These are phyloP conservation scores for Aspergillus sp. DNA, from an alignment of 2,329 filamentous ascomycete species.

Conservation along the genomic window DNA sequence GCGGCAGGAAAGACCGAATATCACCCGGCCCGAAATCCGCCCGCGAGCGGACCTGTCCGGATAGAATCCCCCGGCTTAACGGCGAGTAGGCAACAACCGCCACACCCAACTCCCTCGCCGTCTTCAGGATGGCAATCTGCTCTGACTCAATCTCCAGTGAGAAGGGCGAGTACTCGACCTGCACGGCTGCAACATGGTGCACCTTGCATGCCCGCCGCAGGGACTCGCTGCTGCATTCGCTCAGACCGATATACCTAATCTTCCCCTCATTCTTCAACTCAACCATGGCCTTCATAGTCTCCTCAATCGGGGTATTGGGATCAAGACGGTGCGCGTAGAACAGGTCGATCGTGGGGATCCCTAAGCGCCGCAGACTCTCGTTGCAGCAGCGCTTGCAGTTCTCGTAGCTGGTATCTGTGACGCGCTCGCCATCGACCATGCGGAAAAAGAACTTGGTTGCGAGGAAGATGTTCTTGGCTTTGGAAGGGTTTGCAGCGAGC, in stretches of 20 bases:
- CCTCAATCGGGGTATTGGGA: constrained; percentile 35
- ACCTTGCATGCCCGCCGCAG: constrained; percentile 52
- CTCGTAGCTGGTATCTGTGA: constrained; percentile 36
- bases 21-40: constrained; percentile 46
- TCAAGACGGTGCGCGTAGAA: constrained; percentile 50
- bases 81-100: constrained; percentile 46
- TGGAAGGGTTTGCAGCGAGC: constrained; percentile 44
- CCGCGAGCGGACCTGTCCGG: constrained; percentile 38
- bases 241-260: constrained; percentile 54
- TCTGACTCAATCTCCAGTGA: constrained; percentile 49
- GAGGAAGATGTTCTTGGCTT: constrained; percentile 52
- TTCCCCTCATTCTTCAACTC: constrained; percentile 53
- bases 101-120: constrained; percentile 35
- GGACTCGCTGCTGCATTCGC: constrained; percentile 49
- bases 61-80: constrained; percentile 47
- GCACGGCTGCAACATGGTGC: constrained; percentile 52
- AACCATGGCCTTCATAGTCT: constrained; percentile 45
- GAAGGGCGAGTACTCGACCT: constrained; percentile 56
- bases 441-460: constrained; percentile 52
- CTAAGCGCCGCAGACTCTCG: constrained; percentile 42
- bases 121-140: constrained; percentile 24
- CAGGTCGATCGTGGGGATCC: constrained; percentile 48
- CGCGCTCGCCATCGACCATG: constrained; percentile 11
- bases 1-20: constrained; percentile 47
- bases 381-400: constrained; percentile 45